phyloP scores from a whole-genome alignment of 2,329 filamentous ascomycete species.

The Fusarium guadeloupense region DNA sequence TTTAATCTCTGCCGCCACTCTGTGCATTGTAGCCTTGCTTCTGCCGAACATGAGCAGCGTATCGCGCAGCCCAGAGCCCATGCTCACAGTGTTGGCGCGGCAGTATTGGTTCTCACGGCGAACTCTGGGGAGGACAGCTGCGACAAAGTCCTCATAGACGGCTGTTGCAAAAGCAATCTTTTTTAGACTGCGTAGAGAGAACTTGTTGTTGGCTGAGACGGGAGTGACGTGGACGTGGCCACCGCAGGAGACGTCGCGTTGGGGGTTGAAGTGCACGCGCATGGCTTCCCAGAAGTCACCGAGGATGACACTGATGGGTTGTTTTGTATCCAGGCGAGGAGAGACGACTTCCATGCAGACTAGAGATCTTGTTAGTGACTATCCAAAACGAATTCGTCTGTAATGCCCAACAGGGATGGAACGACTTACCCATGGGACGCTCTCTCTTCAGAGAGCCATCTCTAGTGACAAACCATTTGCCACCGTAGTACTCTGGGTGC shows the following conservation, averaged over 20 bases:
- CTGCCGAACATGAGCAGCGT: slow-evolving; percentile 44
- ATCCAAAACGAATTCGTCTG: not conserved
- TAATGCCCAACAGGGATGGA: not conserved
- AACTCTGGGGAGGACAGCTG: slow-evolving; percentile 44
- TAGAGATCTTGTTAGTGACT: slow-evolving; percentile 28
- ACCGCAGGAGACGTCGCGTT: slow-evolving; percentile 49
- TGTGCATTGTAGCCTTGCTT: slow-evolving; percentile 37
- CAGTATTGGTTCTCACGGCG: slow-evolving; percentile 52
- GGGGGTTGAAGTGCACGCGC: slow-evolving; percentile 52
- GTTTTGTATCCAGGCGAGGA: slow-evolving; percentile 50
- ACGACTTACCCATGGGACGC: slow-evolving; percentile 47
- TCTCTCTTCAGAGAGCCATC: slow-evolving; percentile 53
- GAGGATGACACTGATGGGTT: slow-evolving; percentile 46
- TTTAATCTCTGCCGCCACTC: slow-evolving; percentile 46
- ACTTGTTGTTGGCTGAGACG: slow-evolving; percentile 46
- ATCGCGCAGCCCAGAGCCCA: slow-evolving; percentile 44
- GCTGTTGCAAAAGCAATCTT: slow-evolving; percentile 50
- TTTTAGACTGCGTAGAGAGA: slow-evolving; percentile 49
- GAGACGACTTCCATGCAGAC: slow-evolving; percentile 56
- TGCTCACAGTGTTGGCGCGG: slow-evolving; percentile 46
- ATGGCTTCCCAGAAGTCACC: slow-evolving; percentile 55
- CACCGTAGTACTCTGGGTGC: slow-evolving; percentile 54
- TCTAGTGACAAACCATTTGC: slow-evolving; percentile 54
- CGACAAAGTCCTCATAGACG: slow-evolving; percentile 49
- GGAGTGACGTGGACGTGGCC: slow-evolving; percentile 54